A percentile compares a stretch with the other conserved stretches of the same genome.
Evolutionary conservation across 75 land plant species (phyloP).

Genomic region (Selaginella moellendorffii): DNA sequence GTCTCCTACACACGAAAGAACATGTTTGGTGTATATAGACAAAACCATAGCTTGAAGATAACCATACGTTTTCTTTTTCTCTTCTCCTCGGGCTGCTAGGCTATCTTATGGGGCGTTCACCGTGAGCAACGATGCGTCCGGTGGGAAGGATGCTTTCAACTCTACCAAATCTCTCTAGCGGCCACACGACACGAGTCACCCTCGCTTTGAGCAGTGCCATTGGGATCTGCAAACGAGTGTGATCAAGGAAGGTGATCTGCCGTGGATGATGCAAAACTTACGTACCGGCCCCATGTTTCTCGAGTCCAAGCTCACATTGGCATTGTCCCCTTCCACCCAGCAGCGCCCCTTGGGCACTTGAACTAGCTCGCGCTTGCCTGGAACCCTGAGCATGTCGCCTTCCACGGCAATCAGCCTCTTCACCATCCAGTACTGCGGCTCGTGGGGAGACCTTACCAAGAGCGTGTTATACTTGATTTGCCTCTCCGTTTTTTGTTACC

Average conservation of each 20-base stretch:
- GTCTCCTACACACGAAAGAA: neutral
- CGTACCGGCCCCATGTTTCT: slow-evolving; percentile 82
- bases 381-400: slow-evolving; percentile 70
- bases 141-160: slow-evolving; percentile 20
- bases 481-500: neutral
- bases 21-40: neutral
- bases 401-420: slow-evolving; percentile 68
- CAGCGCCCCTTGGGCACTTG: slow-evolving; percentile 74
- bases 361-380: slow-evolving; percentile 34
- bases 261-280: neutral
- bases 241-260: neutral
- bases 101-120: neutral
- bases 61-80: neutral
- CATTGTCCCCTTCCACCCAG: slow-evolving; percentile 96
- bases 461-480: neutral
- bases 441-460: slow-evolving; percentile 43
- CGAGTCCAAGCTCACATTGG: slow-evolving; percentile 58
- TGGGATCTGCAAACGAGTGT: slow-evolving; percentile 44
- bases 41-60: neutral
- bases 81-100: neutral
- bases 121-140: slow-evolving; percentile 22
- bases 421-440: slow-evolving; percentile 39
- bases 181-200: slow-evolving; percentile 58
- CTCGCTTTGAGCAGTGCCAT: slow-evolving; percentile 51
- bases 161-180: slow-evolving; percentile 44